These are phyloP conservation scores for Olyra latifolia DNA, from an alignment of 176 grass and related monocot genomes.

Conservation along the genomic window DNA sequence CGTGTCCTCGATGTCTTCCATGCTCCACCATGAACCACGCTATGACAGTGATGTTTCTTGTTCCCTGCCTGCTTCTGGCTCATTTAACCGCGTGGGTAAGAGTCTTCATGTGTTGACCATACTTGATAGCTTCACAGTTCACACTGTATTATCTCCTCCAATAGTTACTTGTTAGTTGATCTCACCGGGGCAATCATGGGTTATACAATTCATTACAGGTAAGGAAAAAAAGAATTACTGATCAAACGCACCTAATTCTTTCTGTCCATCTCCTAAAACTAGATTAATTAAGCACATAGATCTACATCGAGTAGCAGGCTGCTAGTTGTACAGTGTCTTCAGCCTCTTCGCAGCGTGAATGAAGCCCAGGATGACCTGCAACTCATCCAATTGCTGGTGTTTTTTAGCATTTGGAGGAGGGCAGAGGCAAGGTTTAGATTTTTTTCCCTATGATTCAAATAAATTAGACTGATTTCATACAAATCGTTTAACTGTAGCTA, in stretches of 20 bases:
- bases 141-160: conserved; percentile 42
- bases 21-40: no score
- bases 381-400: conserved; percentile 70
- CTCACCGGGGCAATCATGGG: not conserved
- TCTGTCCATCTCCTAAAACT: conserved; percentile 28
- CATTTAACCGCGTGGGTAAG: not conserved
- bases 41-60: no score
- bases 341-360: conserved; percentile 62
- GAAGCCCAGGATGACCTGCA: conserved; percentile 78
- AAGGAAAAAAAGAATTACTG: conserved; percentile 34
- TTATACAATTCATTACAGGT: conserved; percentile 42
- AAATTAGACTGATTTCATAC: not conserved
- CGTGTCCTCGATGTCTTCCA: no score
- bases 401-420: conserved; percentile 41
- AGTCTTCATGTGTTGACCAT: conserved; percentile 6
- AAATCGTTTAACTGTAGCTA: not conserved
- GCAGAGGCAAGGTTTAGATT: conserved; percentile 21
- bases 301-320: conserved; percentile 16
- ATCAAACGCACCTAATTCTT: conserved; percentile 38
- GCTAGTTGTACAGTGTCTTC: conserved; percentile 48
- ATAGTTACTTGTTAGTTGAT: conserved; percentile 26
- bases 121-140: conserved; percentile 15
- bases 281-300: conserved; percentile 22
- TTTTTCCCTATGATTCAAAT: not conserved
- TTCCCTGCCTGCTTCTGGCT: no score